Base-by-base conservation (phyloP, 108 stramenopile genomes). In the Tribonema minus region DNA sequence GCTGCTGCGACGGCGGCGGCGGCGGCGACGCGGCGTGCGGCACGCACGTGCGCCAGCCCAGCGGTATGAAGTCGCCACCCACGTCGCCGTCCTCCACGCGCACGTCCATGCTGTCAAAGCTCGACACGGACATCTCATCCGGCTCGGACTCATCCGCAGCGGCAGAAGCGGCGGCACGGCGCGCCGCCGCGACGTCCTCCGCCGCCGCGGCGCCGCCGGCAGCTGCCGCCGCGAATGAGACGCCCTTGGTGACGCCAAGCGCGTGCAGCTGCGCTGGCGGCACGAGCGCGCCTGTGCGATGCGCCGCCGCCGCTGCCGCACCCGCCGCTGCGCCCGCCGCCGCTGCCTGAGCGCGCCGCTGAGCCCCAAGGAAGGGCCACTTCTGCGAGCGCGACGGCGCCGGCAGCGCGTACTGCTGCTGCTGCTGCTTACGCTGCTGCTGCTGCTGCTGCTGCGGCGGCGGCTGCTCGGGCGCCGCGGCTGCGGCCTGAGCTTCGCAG, bases 81-180 rank as follows among this genome's bases (percentile, higher is more conserved):
- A 46, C 1, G 23, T 20, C 12, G 23, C 23, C 12, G 41, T 73
- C 72, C 30, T 73, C 72, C 72, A 73, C 39, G 30, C 72, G 37
- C 39, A 73, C 72, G 41, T 73, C 72, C 37, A 73, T 61, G 62
- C 72, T 73, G 37, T 73, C 72, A 54, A 73, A 73, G 72, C 72
- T 73, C 40, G 72, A 73, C 37, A 34, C 35, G 37, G 72, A 73
- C 72, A 73, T 73, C 27, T 38, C 37, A 37, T 73, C 72, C 15
- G 63, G 62, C 63, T 38, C 72, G 39, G 63, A 61, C 29, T n/a
- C 64, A 25, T 33, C 64, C n/a, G 31, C 64, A 38, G 28, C 41
- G 15, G 32, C 41, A 5, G 68, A 30, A 20, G 41, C 20, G 7
- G 23, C 68, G 12, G 41, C 25, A 28, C 41, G 29, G 2, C 41